A percentile compares a stretch with the other conserved stretches of the same genome.
phyloP scores from a whole-genome alignment of 768 basidiomycete species.

The Suillus lakei region DNA sequence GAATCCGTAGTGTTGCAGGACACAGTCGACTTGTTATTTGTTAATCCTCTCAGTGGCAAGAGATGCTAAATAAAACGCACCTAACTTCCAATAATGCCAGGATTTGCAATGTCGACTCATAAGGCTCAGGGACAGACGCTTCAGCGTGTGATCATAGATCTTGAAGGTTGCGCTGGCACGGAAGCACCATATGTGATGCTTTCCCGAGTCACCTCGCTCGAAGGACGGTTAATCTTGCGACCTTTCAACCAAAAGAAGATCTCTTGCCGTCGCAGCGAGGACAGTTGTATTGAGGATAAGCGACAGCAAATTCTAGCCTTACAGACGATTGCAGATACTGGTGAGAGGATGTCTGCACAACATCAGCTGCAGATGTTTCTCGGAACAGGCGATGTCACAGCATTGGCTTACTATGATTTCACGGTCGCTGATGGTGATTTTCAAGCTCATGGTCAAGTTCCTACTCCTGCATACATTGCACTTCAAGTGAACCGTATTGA shows the following conservation, averaged over 20 bases:
- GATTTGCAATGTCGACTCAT: not conserved
- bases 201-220: not conserved
- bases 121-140: not conserved
- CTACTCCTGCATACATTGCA: too few species aligned
- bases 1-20: not conserved
- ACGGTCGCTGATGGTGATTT: too few species aligned
- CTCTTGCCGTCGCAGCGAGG: not conserved
- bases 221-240: not conserved
- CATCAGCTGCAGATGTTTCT: too few species aligned
- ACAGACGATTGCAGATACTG: too few species aligned
- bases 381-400: too few species aligned
- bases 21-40: not conserved
- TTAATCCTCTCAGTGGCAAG: not conserved
- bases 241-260: not conserved
- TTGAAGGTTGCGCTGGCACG: not conserved
- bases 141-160: not conserved
- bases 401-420: too few species aligned
- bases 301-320: not conserved
- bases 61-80: not conserved
- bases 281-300: not conserved
- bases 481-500: too few species aligned
- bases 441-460: too few species aligned
- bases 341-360: too few species aligned
- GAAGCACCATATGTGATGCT: not conserved
- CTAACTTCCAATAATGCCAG: not conserved